Evolutionary conservation across 73 alveolate genomes (phyloP).

Genomic region (Paramecium tetraurelia): DNA sequence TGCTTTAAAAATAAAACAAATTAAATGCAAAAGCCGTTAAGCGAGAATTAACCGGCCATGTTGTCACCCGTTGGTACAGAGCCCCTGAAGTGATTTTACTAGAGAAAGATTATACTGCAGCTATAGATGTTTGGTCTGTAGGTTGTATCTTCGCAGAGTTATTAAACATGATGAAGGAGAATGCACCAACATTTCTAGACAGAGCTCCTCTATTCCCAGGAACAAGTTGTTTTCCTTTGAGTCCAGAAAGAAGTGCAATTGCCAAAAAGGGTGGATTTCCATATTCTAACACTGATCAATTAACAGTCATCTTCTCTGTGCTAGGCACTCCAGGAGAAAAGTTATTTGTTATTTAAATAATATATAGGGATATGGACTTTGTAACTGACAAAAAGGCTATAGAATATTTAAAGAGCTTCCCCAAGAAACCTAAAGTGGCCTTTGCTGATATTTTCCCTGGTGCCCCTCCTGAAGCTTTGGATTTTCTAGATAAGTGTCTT

Average conservation of each 20-base stretch:
- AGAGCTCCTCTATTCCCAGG: constrained; percentile 99
- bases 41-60: constrained; percentile 93
- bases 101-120: constrained; percentile 94
- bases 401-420: constrained; percentile 82
- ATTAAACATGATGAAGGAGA: constrained; percentile 96
- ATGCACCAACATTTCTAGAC: constrained; percentile 89
- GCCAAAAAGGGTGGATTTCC: constrained; percentile 84
- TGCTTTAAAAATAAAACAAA: constrained; percentile 35
- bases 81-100: constrained; percentile 98
- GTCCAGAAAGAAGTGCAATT: constrained; percentile 90
- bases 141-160: constrained; percentile 98
- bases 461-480: constrained; percentile 76
- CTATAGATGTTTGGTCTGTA: constrained; percentile 96
- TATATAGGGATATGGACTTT: constrained; percentile 68
- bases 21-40: constrained; percentile 63
- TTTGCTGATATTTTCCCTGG: constrained; percentile 76
- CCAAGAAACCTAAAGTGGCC: constrained; percentile 67
- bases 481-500: constrained; percentile 73
- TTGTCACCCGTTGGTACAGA: constrained; percentile 99
- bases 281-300: constrained; percentile 85
- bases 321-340: constrained; percentile 93
- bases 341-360: constrained; percentile 60
- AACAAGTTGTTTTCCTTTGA: constrained; percentile 96
- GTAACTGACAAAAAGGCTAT: constrained; percentile 87
- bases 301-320: constrained; percentile 85